A percentile compares a stretch with the other conserved stretches of the same genome.
Evolutionary conservation across 73 alveolate genomes (phyloP).

Genomic region (Effrenium voratum): DNA sequence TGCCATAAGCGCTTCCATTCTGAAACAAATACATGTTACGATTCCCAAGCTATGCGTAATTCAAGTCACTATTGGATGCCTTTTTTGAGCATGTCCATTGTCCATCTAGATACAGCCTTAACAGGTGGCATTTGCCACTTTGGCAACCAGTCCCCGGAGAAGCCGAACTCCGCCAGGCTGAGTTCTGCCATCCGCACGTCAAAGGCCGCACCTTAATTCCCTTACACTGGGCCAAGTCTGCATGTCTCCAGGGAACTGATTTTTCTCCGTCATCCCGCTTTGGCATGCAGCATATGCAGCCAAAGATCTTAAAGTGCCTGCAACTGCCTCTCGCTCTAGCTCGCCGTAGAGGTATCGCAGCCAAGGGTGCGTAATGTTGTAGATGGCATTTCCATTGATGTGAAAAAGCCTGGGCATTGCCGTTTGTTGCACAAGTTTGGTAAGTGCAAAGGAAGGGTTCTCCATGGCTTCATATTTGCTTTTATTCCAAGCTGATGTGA

Average conservation of each 20-base stretch:
- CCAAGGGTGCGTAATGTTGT: constrained; percentile 67
- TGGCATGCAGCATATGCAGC: not conserved
- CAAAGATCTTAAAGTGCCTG: not conserved
- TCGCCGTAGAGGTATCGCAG: not conserved
- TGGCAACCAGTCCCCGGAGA: not conserved
- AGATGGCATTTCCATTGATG: constrained; percentile 76
- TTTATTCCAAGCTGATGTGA: too few relatives aligned
- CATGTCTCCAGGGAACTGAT: too few relatives aligned
- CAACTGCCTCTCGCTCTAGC: not conserved
- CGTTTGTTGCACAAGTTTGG: not conserved
- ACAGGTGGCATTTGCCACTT: too few relatives aligned
- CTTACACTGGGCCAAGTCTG: too few relatives aligned
- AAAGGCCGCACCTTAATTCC: constrained; percentile 47
- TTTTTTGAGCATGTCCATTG: too few relatives aligned
- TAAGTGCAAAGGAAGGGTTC: not conserved
- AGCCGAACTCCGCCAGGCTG: not conserved
- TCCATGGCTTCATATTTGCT: not conserved
- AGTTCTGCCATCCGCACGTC: constrained; percentile 53
- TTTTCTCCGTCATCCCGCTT: too few relatives aligned
- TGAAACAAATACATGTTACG: too few relatives aligned
- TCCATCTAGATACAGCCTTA: too few relatives aligned
- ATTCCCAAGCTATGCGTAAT: too few relatives aligned
- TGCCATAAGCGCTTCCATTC: too few relatives aligned
- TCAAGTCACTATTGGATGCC: too few relatives aligned
- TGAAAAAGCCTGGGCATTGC: constrained; percentile 24